Conservation (phyloP, 2,329 filamentous ascomycete genomes). For the Huntiella moniliformis region DNA sequence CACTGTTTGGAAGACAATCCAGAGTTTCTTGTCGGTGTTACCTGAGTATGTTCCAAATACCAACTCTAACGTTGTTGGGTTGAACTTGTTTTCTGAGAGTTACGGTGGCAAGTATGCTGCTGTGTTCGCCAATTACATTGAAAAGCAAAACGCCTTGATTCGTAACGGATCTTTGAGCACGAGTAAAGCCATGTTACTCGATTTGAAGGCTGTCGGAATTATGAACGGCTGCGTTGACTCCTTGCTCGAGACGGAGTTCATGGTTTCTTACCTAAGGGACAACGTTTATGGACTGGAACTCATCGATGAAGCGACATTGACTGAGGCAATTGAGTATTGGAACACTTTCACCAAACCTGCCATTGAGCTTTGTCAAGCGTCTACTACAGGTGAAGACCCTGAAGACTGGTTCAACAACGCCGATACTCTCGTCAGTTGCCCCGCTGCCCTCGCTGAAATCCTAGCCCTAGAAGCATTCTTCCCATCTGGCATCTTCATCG, state of each 20-base stretch:
- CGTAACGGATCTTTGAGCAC: slow-evolving; percentile 16
- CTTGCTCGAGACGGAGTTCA: slow-evolving; percentile 38
- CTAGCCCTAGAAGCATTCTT: slow-evolving; percentile 20
- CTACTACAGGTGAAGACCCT: slow-evolving; percentile 23
- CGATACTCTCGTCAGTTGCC: slow-evolving; percentile 11
- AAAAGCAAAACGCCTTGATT: slow-evolving; percentile 40
- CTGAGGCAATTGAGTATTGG: not conserved
- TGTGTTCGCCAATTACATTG: slow-evolving; percentile 37
- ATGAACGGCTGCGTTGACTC: slow-evolving; percentile 54
- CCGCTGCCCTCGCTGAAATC: slow-evolving; percentile 19
- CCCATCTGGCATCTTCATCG: slow-evolving; percentile 26
- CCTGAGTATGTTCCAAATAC: slow-evolving; percentile 35
- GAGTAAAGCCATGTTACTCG: slow-evolving; percentile 29
- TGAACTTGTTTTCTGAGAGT: slow-evolving; percentile 51
- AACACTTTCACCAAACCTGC: not conserved
- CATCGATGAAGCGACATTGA: slow-evolving; percentile 28
- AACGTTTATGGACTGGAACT: slow-evolving; percentile 47
- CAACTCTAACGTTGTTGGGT: slow-evolving; percentile 20
- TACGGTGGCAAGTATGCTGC: slow-evolving; percentile 55
- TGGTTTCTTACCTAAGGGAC: slow-evolving; percentile 37
- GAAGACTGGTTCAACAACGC: slow-evolving; percentile 22
- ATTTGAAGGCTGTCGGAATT: slow-evolving; percentile 45
- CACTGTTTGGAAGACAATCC: slow-evolving; percentile 46
- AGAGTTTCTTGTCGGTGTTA: slow-evolving; percentile 39
- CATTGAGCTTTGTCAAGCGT: slow-evolving; percentile 12